Base-by-base conservation (phyloP, 2,329 filamentous ascomycete species). In the Plenodomus biglobosus region DNA sequence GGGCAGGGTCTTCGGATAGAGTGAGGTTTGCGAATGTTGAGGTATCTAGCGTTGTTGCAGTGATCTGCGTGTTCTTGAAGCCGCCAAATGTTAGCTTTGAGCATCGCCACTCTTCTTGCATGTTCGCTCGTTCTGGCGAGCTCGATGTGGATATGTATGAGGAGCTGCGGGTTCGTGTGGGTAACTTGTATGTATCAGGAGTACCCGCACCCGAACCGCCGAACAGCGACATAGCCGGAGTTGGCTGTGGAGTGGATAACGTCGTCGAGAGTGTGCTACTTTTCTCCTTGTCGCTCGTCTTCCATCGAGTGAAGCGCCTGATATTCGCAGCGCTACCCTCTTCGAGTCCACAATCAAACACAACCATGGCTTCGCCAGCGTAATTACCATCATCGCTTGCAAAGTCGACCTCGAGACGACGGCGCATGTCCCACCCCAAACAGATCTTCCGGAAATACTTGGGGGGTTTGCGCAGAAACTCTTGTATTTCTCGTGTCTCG, bases 401-500 rank as follows among this genome's bases (percentile, higher is more conserved):
- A 72, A 96, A 97, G 66, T 99, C 94, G 2, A 96, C 90, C 61
- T 94, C 87, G 2, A 97, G 76, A 53, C 78, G 85, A 51, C 91
- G 83, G 44, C 85, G 85, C 92, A 97, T 97, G 64, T 97, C 89
- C 92, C 94, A 97, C 2, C 88, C 87, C 48, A 87, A 76, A 64
- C 88, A 97, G 1, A 84, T 77, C 61, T 85, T 86, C 18, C 86
- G 84, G 68, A 95, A 95, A 59, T 95, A 83, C 35, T 83, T 81
- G 3, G 92, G 92, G 58, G 83, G 85, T 59, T 87, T 84, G 0
- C 76, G 77, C 16, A 95, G 70, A 58, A 88, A 95, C 36, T 80
- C 82, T 59, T 95, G 88, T 44, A 96, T 90, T 69, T 95, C 90
- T 40, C 81, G 80, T 1, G 90, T 90, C 68, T 96, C 91, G 1